A percentile compares a stretch with the other conserved stretches of the same genome.
Conservation (phyloP, 495 filamentous ascomycete species). For the Lophium mytilinum region DNA sequence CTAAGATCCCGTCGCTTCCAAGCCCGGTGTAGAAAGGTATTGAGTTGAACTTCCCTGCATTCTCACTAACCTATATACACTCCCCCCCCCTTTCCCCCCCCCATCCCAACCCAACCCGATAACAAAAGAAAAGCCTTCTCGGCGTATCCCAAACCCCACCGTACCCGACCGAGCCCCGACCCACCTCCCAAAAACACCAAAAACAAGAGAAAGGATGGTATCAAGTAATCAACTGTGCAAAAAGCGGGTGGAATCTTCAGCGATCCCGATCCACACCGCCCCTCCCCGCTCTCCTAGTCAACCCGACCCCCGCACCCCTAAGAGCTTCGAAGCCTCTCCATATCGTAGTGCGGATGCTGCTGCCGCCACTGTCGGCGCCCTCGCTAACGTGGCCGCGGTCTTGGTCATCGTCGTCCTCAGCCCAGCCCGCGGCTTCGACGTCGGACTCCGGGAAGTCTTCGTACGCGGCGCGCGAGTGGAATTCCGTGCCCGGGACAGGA, state of each 20-base stretch:
- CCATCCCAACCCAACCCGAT: no score
- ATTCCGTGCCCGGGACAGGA: conserved; percentile 1
- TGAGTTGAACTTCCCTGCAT: no score
- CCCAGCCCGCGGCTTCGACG: conserved; percentile 18
- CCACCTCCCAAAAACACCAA: no score
- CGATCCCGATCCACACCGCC: conserved; percentile 19
- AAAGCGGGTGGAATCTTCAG: not conserved
- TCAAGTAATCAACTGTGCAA: no score
- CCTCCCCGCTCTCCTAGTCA: conserved; percentile 10
- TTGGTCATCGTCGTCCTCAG: not conserved
- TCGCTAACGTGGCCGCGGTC: not conserved
- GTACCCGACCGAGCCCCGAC: no score
- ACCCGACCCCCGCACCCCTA: conserved; percentile 8
- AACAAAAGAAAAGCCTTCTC: no score
- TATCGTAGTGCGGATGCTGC: conserved; percentile 14
- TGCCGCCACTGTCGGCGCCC: conserved; percentile 1
- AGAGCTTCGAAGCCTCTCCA: conserved; percentile 21
- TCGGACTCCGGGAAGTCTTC: conserved; percentile 6
- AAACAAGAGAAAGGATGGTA: no score
- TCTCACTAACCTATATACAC: no score
- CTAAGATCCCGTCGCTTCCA: no score
- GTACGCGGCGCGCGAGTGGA: not conserved
- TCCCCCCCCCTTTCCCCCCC: no score
- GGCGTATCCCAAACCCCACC: no score
- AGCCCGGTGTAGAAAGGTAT: no score